Evolutionary conservation across 129 eudicot genomes (phyloP).

Genomic region (Saussurea involucrata): DNA sequence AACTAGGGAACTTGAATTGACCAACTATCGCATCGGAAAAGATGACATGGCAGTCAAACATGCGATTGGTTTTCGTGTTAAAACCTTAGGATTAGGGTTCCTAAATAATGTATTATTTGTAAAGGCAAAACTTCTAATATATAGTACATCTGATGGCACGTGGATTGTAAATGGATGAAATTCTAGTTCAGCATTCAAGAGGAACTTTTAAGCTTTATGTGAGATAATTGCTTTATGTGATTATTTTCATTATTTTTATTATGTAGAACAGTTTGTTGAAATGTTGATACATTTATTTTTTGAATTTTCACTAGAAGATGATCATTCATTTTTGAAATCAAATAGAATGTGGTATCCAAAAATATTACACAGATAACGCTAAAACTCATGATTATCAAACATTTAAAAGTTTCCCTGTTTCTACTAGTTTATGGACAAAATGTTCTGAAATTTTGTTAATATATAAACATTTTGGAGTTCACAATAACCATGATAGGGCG

Average conservation of each 20-base stretch:
- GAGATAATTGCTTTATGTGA: background rate
- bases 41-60: background rate
- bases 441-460: background rate
- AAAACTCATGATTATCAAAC: background rate
- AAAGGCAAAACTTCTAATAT: background rate
- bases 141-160: background rate
- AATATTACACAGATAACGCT: background rate
- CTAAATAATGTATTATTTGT: background rate
- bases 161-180: background rate
- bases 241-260: background rate
- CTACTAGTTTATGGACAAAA: constrained; percentile 1
- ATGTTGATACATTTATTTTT: background rate
- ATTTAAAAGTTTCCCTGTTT: background rate
- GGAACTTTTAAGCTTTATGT: background rate
- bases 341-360: background rate
- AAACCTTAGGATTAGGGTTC: background rate
- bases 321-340: background rate
- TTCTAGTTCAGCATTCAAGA: background rate
- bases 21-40: background rate
- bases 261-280: background rate
- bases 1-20: background rate
- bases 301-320: background rate
- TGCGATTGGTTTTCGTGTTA: background rate
- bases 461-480: constrained; percentile 3
- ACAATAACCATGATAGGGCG: constrained; percentile 37